A percentile compares a stretch with the other conserved stretches of the same genome.
Conservation (phyloP, 2,329 filamentous ascomycete genomes). For the Aspergillus fischeri region DNA sequence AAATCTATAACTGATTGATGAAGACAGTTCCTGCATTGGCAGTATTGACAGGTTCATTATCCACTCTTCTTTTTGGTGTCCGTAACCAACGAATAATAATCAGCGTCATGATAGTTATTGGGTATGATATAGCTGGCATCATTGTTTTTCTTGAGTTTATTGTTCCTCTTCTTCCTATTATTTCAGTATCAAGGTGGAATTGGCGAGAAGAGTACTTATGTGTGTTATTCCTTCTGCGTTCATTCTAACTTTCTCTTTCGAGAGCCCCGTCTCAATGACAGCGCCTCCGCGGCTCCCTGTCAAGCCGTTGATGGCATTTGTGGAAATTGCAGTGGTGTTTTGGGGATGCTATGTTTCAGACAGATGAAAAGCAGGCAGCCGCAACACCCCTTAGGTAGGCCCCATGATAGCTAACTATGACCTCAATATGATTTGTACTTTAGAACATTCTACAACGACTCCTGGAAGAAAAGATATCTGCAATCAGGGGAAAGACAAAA, state of each 20-base stretch:
- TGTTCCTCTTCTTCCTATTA: not conserved
- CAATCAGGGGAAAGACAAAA: no score
- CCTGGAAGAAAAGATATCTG: not conserved
- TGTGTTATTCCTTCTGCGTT: not conserved
- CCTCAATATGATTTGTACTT: not conserved
- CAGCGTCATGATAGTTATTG: not conserved
- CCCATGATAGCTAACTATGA: not conserved
- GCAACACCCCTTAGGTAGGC: not conserved
- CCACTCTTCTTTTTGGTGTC: not conserved
- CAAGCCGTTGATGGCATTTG: slow-evolving; percentile 4
- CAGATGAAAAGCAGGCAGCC: not conserved
- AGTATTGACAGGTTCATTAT: not conserved
- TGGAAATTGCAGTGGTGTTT: slow-evolving; percentile 19
- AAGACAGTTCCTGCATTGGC: slow-evolving; percentile 16
- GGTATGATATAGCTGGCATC: not conserved
- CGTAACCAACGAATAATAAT: not conserved
- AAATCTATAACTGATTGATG: not conserved
- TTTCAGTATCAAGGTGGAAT: not conserved
- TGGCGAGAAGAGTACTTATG: not conserved
- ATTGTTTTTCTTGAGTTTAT: not conserved
- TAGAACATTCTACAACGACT: not conserved
- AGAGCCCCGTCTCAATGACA: not conserved
- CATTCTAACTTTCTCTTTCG: not conserved
- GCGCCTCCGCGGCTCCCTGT: not conserved
- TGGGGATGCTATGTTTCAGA: slow-evolving; percentile 14